Base-by-base conservation (phyloP, 305 asterid genomes). In the Euphrasia arctica region DNA sequence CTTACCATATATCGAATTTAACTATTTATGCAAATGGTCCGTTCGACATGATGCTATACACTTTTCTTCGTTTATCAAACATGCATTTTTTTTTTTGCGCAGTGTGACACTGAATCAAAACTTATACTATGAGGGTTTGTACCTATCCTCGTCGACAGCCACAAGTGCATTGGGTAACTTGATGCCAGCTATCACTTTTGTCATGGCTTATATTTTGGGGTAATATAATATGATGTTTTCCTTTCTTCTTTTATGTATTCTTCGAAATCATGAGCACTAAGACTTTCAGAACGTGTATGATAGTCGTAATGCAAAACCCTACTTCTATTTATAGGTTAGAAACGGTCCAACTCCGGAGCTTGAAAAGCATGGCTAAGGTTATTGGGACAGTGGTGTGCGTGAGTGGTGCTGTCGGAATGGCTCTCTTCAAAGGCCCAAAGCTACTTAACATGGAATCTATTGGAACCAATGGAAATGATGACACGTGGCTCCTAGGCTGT, bases 61-160 rank as follows among this genome's bases (percentile, higher is more conserved):
- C 34, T 3, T 3, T 4, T 29, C 3, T 29, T 4, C 34, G 34
- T 41, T 41, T 41, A 6, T 8, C 12, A 41, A 3, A 48, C 13
- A 48, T 48, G 13, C 13, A 48, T 48, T 12, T 14, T 51, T 51
- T 5, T n/a, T 13, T n/a, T 13, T 2, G 41, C 42, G 71, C 88
- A 87, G 97, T 1, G 83, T 87, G 45, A 85, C 97, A 64, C 47
- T 76, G 0, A 77, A 83, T 67, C 97, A 90, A 75, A 89, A 83
- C 55, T 48, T 83, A 4, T 83, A 81, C 58, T 77, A 70, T 43
- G 84, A 84, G 72, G 94, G 95, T 2, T 56, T 85, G 22, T 82
- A 80, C 60, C 63, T 85, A 39, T 70, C 91, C 7, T 83, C 95
- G 15, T 87, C 95, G 2, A 76, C 94, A 4, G 84, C 75, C 3